Conservation (phyloP, 495 filamentous ascomycete species). For the Barbatosphaeria neglecta region DNA sequence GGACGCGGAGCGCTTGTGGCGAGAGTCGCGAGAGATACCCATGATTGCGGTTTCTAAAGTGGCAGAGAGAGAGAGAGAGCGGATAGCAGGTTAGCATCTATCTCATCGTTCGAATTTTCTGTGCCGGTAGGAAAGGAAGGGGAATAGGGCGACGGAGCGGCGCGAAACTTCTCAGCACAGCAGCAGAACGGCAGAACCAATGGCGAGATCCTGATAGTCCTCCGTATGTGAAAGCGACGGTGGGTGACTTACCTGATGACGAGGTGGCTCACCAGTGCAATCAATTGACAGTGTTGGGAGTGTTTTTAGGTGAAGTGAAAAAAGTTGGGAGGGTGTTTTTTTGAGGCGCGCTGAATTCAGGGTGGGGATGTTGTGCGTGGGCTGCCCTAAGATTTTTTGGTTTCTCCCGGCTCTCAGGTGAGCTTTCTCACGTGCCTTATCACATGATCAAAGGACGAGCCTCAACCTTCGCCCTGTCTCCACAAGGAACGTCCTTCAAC, state of each 20-base stretch:
- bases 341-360: background rate
- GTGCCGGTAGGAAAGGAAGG: background rate
- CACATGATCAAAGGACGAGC: too few species aligned
- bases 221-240: background rate
- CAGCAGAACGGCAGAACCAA: background rate
- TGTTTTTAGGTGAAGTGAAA: background rate
- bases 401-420: too few species aligned
- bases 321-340: constrained; percentile 4
- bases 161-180: too few species aligned
- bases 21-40: constrained; percentile 99
- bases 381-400: background rate
- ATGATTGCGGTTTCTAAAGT: constrained; percentile 50
- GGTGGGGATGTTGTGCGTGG: background rate
- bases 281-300: constrained; percentile 2
- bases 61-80: background rate
- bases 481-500: too few species aligned
- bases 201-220: background rate
- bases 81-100: too few species aligned
- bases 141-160: background rate
- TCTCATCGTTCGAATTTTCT: too few species aligned
- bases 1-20: constrained; percentile 96
- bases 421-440: background rate
- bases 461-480: too few species aligned
- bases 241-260: constrained; percentile 6
- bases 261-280: constrained; percentile 6